A percentile compares a stretch with the other conserved stretches of the same genome.
These are phyloP conservation scores for Cruciata laevipes DNA, from an alignment of 257 asterid genomes.

Conservation along the genomic window DNA sequence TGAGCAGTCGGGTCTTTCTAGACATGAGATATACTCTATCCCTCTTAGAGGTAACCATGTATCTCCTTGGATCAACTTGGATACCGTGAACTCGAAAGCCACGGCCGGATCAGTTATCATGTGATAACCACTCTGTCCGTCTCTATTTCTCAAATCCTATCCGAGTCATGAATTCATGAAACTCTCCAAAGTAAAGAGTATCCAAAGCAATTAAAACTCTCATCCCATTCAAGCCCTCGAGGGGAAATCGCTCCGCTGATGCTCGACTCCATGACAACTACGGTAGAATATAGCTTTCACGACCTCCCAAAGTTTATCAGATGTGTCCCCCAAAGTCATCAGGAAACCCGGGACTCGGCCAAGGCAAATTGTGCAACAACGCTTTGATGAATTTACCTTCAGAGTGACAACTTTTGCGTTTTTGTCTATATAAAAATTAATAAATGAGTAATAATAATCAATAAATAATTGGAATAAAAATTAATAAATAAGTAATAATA, in stretches of 20 bases:
- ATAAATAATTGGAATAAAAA: no score
- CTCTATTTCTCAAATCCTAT: conserved; percentile 31
- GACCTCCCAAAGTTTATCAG: no score
- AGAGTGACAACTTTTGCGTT: no score
- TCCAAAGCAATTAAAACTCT: conserved; percentile 31
- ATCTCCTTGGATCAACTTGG: conserved; percentile 42
- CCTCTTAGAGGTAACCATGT: conserved; percentile 36
- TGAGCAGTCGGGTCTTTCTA: background rate
- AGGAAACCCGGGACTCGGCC: no score
- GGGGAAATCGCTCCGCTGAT: conserved; percentile 39
- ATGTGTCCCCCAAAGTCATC: no score
- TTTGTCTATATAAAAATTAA: no score
- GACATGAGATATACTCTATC: background rate
- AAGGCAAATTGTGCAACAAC: no score
- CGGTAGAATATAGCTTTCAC: conserved; percentile 42
- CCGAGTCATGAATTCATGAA: conserved; percentile 46
- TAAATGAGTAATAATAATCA: no score
- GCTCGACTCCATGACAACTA: conserved; percentile 48
- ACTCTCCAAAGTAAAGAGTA: conserved; percentile 46
- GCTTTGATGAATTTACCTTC: no score
- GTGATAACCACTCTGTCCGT: conserved; percentile 50
- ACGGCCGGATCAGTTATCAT: conserved; percentile 27
- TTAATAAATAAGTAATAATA: no score
- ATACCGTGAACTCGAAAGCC: conserved; percentile 38
- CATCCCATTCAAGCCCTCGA: conserved; percentile 56